A percentile compares a stretch with the other conserved stretches of the same genome.
phyloP scores from a whole-genome alignment of 208 protist species.

The Acanthamoeba royreba region DNA sequence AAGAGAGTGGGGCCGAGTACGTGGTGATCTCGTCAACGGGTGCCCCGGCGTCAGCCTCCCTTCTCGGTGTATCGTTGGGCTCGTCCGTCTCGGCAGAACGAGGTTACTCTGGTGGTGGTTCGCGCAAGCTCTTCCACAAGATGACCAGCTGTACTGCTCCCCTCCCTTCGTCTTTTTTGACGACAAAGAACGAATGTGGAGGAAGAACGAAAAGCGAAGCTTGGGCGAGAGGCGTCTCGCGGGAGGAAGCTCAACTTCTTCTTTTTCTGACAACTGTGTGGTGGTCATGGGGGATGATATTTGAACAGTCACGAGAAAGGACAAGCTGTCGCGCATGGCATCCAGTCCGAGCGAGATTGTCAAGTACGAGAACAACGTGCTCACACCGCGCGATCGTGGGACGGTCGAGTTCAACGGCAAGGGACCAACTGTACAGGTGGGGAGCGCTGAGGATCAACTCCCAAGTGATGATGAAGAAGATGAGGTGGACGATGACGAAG shows the following conservation, averaged over 20 bases:
- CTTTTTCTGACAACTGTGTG: too few relatives aligned
- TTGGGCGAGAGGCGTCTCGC: too few relatives aligned
- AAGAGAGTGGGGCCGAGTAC: too few relatives aligned
- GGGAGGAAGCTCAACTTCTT: too few relatives aligned
- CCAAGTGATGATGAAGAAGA: not conserved
- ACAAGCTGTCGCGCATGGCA: not conserved
- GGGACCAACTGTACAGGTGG: too few relatives aligned
- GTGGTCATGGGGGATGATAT: not conserved
- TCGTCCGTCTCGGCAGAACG: not conserved
- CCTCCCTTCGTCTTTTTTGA: not conserved
- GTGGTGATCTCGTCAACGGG: too few relatives aligned
- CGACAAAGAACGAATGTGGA: not conserved
- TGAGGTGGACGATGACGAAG: not conserved
- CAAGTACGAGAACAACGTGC: not conserved
- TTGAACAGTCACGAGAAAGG: not conserved
- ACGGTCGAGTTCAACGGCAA: too few relatives aligned
- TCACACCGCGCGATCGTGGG: not conserved
- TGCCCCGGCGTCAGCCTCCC: not conserved
- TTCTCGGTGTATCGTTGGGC: not conserved
- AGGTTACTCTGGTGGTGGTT: not conserved
- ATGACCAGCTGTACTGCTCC: conserved; percentile 3
- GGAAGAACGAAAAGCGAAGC: not conserved
- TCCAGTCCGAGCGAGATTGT: not conserved
- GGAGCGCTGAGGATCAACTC: not conserved
- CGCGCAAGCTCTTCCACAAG: not conserved